Conservation (phyloP, 1,284 basidiomycete genomes). For the Ceratobasidium theobromae region DNA sequence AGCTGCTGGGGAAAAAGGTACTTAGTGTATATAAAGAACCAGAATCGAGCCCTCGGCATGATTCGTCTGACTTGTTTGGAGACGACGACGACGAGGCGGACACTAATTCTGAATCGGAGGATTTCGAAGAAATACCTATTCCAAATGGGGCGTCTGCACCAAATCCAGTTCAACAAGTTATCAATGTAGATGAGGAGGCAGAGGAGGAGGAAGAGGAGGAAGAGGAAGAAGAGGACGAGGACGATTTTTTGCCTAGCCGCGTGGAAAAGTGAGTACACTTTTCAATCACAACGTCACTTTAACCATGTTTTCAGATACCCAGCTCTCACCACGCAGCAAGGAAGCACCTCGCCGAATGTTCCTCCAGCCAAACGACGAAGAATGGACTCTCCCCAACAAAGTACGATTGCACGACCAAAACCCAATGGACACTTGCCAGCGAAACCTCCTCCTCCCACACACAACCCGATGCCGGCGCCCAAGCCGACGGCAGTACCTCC, state of each 20-base stretch:
- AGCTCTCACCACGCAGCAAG: not conserved
- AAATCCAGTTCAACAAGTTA: slow-evolving; percentile 10
- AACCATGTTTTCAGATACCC: slow-evolving; percentile 16
- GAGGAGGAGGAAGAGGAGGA: slow-evolving; percentile 30
- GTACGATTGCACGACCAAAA: not conserved
- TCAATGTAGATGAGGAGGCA: slow-evolving; percentile 7
- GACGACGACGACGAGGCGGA: slow-evolving; percentile 7
- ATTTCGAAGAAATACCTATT: slow-evolving; percentile 34
- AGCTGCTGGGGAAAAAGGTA: not conserved
- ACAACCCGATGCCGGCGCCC: too few species aligned
- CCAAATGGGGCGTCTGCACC: slow-evolving; percentile 24
- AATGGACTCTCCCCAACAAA: slow-evolving; percentile 11
- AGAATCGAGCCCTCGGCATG: slow-evolving; percentile 11
- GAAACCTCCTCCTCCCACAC: not conserved
- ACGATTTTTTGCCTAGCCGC: slow-evolving; percentile 35
- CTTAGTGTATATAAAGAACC: slow-evolving; percentile 15
- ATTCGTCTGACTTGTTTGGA: slow-evolving; percentile 21
- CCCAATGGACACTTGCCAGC: slow-evolving; percentile 13
- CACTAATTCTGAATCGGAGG: slow-evolving; percentile 26
- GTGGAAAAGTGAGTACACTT: slow-evolving; percentile 20
- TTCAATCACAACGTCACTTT: not conserved
- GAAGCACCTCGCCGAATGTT: not conserved
- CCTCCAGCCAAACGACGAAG: slow-evolving; percentile 25
- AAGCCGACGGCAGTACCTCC: too few species aligned
- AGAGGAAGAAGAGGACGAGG: slow-evolving; percentile 33